Evolutionary conservation across 169 alveolate genomes (phyloP), one percentile per base, ranked within the genome.

Genomic region (Eimeria acervulina): DNA sequence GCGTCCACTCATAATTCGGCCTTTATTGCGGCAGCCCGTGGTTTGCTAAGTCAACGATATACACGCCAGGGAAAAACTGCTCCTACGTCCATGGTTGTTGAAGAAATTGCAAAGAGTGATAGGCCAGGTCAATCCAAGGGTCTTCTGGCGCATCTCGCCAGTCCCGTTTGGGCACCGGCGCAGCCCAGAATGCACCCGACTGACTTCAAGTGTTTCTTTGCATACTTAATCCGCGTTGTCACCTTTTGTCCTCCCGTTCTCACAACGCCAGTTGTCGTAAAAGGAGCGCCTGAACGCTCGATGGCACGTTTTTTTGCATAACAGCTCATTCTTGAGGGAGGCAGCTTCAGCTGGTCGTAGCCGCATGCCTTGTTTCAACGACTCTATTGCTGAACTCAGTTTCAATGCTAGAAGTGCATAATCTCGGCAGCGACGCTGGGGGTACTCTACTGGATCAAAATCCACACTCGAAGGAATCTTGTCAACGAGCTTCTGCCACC

Each of bases 351-450:
- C 17, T 5, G 84, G 31, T 36, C 52, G 55, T 31, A 52, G 84
- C 31, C 84, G 51, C 31, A 4, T n/a, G 84, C 84, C 84, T 10
- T 8, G 38, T 36, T 74, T 38, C 55, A 74, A n/a, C 61, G 36
- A 19, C 21, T 74, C 85, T 42, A 38, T 42, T 42, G 85, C 85
- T 74, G 85, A 19, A 4, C 85, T 38, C 85, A 74, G 61, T 74
- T 61, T 6, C 36, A 23, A 5, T 74, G 85, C 51, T 1, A 38
- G 59, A 6, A 5, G 13, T 38, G 85, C 55, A 26, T 74, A 74
- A 0, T 7, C 31, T 42, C 59, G 4, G 85, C 23, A 15, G 31
- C 85, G 31, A 40, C 26, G 36, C 38, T 23, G 38, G 2, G 7
- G 17, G 38, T 7, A 36, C 0, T 6, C 7, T 10, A 1, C 21